Percentiles rank a stretch among this genome's conserved stretches.
Conservation (phyloP, 345 rosid genomes). For the Aurinia saxatilis region DNA sequence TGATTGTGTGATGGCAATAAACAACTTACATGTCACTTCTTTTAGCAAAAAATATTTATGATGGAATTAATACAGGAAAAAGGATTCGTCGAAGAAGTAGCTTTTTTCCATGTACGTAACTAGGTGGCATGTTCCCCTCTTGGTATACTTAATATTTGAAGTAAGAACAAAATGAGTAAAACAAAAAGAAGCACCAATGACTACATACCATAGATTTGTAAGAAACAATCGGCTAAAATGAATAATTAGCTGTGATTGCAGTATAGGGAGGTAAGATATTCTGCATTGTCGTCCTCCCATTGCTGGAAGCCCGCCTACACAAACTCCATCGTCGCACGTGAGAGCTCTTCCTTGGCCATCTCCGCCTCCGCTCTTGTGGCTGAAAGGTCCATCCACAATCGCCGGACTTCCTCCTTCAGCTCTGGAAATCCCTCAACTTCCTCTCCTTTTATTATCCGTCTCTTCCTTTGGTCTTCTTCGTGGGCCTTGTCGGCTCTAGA, state of each 20-base stretch:
- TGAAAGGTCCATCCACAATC: background rate
- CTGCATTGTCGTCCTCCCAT: constrained; percentile 25
- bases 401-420: constrained; percentile 19
- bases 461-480: background rate
- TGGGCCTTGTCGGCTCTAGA: background rate
- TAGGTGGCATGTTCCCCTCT: no score
- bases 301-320: constrained; percentile 13
- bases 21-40: no score
- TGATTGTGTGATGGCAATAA: no score
- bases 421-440: constrained; percentile 12
- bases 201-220: no score
- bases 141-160: no score
- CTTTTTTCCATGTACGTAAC: no score
- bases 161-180: background rate
- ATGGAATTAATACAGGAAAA: no score
- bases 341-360: background rate
- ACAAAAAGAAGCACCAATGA: background rate
- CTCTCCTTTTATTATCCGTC: constrained; percentile 11
- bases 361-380: background rate
- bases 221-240: background rate
- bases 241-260: no score
- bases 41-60: no score
- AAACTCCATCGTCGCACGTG: background rate
- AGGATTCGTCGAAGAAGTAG: no score
- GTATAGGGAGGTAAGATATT: constrained; percentile 20